phyloP scores from a whole-genome alignment of 23 red algal genomes.

The Gracilaria vermiculophylla region DNA sequence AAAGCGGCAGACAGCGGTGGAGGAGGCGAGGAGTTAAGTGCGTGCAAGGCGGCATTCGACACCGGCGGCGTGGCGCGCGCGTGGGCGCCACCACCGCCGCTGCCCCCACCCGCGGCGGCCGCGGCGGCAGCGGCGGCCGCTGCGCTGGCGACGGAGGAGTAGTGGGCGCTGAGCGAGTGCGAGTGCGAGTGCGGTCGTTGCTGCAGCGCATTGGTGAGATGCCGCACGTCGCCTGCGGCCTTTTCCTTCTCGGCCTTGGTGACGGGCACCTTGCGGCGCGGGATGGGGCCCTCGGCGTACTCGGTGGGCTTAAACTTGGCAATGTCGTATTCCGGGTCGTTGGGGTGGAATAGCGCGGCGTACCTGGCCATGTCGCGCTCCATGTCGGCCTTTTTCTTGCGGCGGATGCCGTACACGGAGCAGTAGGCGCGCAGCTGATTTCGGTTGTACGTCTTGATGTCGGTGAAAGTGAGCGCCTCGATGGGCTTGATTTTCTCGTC shows the following conservation, averaged over 20 bases:
- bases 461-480: conserved; percentile 79
- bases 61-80: not conserved
- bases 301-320: conserved; percentile 73
- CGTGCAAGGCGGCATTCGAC: not conserved
- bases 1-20: not conserved
- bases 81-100: not conserved
- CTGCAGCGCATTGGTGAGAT: conserved; percentile 38
- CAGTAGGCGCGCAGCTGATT: conserved; percentile 93
- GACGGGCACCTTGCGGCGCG: conserved; percentile 57
- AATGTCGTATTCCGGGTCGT: conserved; percentile 74
- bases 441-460: conserved; percentile 86
- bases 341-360: conserved; percentile 78
- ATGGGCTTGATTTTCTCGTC: conserved; percentile 80
- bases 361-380: conserved; percentile 80
- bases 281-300: conserved; percentile 68
- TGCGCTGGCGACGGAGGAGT: not conserved
- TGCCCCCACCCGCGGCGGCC: too few species aligned
- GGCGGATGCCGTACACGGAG: conserved; percentile 79
- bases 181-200: conserved; percentile 40
- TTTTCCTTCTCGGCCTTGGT: conserved; percentile 67
- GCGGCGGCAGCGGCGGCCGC: too few species aligned
- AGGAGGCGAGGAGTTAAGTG: not conserved
- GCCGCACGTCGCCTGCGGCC: conserved; percentile 40
- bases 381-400: conserved; percentile 92
- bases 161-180: not conserved